These are phyloP conservation scores for Stemphylium vesicarium DNA, from an alignment of 2,329 filamentous ascomycete genomes.

Conservation along the genomic window DNA sequence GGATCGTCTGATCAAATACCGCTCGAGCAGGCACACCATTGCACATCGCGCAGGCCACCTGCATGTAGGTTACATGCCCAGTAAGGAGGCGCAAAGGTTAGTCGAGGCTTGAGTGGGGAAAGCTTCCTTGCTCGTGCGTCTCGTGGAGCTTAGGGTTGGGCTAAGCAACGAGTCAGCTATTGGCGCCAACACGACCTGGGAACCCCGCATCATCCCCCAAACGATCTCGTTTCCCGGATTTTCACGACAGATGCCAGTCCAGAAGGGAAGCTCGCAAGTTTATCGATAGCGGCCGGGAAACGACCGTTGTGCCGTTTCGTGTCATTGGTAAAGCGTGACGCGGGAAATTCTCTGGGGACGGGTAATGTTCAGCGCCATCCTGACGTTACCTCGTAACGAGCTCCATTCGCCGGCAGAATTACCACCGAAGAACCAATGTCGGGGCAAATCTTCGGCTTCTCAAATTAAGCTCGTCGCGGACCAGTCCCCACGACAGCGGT, in stretches of 20 bases:
- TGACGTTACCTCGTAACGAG: conserved; percentile 13
- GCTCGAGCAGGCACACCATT: background rate
- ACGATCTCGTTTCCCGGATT: conserved; percentile 4
- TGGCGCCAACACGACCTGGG: background rate
- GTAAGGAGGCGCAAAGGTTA: conserved; percentile 11
- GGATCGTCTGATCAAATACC: conserved; percentile 3
- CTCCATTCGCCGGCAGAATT: conserved; percentile 3
- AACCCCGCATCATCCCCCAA: conserved; percentile 17
- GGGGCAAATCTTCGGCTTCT: conserved; percentile 3
- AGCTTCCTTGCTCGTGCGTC: conserved; percentile 22
- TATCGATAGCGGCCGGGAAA: background rate
- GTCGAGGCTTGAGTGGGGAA: conserved; percentile 23
- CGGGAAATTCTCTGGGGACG: background rate
- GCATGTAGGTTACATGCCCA: conserved; percentile 24
- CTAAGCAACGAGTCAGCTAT: conserved; percentile 7
- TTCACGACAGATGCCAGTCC: background rate
- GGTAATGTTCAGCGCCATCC: background rate
- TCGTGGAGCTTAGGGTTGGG: conserved; percentile 20
- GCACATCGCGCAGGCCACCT: background rate
- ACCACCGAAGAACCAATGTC: background rate
- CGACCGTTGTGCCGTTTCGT: background rate
- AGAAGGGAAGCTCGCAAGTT: background rate
- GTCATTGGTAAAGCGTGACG: background rate
- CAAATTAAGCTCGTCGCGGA: conserved; percentile 13
- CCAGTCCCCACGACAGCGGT: conserved; percentile 21